phyloP scores from a whole-genome alignment of 495 filamentous ascomycete genomes.

The Xylaria curta region DNA sequence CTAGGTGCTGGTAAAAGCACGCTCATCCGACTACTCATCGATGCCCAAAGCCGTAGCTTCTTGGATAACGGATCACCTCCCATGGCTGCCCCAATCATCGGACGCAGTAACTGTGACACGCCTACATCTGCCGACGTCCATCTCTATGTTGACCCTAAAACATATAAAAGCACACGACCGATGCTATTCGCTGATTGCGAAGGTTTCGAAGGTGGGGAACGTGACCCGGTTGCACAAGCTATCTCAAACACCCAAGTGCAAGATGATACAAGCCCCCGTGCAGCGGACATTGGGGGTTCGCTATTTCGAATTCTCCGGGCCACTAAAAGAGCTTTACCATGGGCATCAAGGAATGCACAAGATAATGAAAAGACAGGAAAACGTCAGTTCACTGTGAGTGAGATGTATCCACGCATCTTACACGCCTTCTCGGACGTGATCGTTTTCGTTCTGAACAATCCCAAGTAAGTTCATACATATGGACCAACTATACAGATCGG shows the following conservation, averaged over 20 bases:
- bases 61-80: background rate
- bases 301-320: background rate
- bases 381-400: background rate
- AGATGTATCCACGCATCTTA: constrained; percentile 7
- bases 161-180: background rate
- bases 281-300: background rate
- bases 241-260: background rate
- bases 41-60: background rate
- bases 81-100: background rate
- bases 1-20: background rate
- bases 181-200: constrained; percentile 12
- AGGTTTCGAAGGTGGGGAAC: constrained; percentile 6
- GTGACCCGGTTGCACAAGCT: constrained; percentile 1
- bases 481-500: background rate
- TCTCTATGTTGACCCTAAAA: background rate
- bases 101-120: background rate
- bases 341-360: background rate
- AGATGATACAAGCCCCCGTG: background rate
- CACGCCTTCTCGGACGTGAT: constrained; percentile 4
- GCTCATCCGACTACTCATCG: background rate
- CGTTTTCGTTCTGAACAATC: background rate
- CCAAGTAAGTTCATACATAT: background rate
- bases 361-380: background rate
- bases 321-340: background rate
- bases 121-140: background rate